Evolutionary conservation across 129 eudicot species (phyloP).

Genomic region (Helianthus annuus): HanXRQr2.0-SUNRISE NC_035438.2:14516637-14517136

Average conservation of each 20-base stretch:
- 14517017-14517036: slow-evolving; percentile 67
- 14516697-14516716: background rate
- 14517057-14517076: slow-evolving; percentile 51
- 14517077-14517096: slow-evolving; percentile 77
- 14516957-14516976: slow-evolving; percentile 68
- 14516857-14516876: slow-evolving; percentile 28
- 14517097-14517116: slow-evolving; percentile 80
- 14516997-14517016: slow-evolving; percentile 79
- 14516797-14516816: slow-evolving; percentile 28
- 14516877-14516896: slow-evolving; percentile 41
- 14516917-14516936: slow-evolving; percentile 57
- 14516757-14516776: background rate
- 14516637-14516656: slow-evolving; percentile 3
- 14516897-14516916: slow-evolving; percentile 83
- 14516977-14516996: slow-evolving; percentile 59
- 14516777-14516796: background rate
- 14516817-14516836: slow-evolving; percentile 52
- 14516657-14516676: background rate
- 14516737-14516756: slow-evolving; percentile 12
- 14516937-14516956: slow-evolving; percentile 83
- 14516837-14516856: slow-evolving; percentile 58
- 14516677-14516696: background rate
- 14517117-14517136: slow-evolving; percentile 58
- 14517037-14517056: slow-evolving; percentile 80
- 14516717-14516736: slow-evolving; percentile 3